Conservation (phyloP, 805 yeast genomes). For the Sugiyamaella smithiae region DNA sequence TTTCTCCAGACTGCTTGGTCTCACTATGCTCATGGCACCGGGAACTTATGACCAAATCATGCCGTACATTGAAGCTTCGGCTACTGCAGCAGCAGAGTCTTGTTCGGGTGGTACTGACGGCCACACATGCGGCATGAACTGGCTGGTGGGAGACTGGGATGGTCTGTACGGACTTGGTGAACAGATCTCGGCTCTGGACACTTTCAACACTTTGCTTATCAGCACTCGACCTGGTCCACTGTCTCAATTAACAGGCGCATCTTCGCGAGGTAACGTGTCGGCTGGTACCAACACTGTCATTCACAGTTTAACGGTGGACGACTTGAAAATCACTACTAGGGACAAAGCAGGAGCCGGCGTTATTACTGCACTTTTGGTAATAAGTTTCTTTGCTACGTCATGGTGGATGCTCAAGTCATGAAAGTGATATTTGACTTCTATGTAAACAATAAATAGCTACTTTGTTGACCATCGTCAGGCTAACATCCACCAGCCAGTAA, state of each 20-base stretch:
- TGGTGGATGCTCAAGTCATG: conserved; percentile 62
- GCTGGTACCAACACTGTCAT: conserved; percentile 54
- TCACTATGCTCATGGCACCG: conserved; percentile 61
- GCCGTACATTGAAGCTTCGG: conserved; percentile 48
- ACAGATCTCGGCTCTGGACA: conserved; percentile 75
- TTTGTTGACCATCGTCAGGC: conserved; percentile 28
- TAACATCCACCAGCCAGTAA: conserved; percentile 25
- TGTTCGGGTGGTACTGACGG: conserved; percentile 82
- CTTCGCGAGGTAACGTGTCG: conserved; percentile 62
- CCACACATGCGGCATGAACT: conserved; percentile 75
- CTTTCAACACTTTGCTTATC: conserved; percentile 47
- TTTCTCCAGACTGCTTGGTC: conserved; percentile 61
- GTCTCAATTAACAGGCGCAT: conserved; percentile 63
- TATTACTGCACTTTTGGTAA: conserved; percentile 71
- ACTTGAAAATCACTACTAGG: conserved; percentile 46
- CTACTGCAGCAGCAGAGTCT: conserved; percentile 69
- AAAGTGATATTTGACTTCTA: background rate
- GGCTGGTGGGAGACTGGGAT: conserved; percentile 65
- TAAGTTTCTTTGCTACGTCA: conserved; percentile 58
- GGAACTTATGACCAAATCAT: conserved; percentile 47
- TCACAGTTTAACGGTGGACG: conserved; percentile 24
- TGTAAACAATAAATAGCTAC: conserved; percentile 4
- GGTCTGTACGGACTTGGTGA: conserved; percentile 75
- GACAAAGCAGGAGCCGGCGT: conserved; percentile 91
- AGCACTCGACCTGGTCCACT: conserved; percentile 49